phyloP scores from a whole-genome alignment of 306 rosid species.

The Fragaria vesca region DNA sequence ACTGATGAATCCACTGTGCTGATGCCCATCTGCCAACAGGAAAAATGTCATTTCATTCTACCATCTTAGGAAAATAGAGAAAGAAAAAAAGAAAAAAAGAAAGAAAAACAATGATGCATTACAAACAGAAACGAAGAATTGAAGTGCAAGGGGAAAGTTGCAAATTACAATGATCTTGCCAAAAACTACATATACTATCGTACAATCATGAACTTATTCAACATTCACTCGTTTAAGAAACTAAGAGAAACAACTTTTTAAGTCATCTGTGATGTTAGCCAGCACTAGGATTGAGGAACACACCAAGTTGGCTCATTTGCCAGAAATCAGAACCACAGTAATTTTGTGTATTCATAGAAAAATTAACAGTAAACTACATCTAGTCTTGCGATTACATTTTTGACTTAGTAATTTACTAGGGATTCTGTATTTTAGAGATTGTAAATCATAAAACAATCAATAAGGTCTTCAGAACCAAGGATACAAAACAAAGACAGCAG shows the following conservation, averaged over 20 bases:
- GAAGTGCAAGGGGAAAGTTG: background rate
- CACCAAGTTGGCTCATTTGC: background rate
- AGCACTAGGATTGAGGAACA: background rate
- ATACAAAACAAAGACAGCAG: no score
- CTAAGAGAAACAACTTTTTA: no score
- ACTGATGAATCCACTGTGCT: slow-evolving; percentile 80
- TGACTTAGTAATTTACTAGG: background rate
- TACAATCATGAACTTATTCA: background rate
- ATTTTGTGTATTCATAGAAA: no score
- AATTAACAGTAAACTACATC: no score
- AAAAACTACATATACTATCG: background rate
- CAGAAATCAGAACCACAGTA: background rate
- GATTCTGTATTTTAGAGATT: background rate
- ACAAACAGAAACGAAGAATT: background rate
- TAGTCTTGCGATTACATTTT: no score
- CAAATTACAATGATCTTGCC: background rate
- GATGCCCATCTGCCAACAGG: slow-evolving; percentile 56
- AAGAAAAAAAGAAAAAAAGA: background rate
- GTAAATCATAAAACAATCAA: background rate
- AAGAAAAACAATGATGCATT: background rate
- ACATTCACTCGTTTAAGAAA: no score
- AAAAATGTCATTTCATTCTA: slow-evolving; percentile 7
- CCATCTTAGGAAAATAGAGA: background rate
- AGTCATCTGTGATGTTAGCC: background rate
- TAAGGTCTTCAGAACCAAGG: background rate